These are phyloP conservation scores for Carex cristatella DNA, from an alignment of 176 grass and related monocot species.

Conservation along the genomic window DNA sequence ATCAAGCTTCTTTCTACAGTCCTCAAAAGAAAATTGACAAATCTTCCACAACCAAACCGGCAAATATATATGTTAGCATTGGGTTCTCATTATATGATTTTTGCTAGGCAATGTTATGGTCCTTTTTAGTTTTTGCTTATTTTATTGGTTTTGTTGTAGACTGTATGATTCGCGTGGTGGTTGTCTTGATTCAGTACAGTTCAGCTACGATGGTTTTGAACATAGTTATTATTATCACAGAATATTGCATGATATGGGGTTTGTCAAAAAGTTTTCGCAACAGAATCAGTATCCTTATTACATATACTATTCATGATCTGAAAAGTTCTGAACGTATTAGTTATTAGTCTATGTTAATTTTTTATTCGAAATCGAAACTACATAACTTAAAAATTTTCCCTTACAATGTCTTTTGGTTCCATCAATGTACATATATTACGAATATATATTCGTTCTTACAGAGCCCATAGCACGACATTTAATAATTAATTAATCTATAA, in stretches of 20 bases:
- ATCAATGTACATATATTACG: too few species aligned
- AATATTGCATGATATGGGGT: neutral
- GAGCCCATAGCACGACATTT: too few species aligned
- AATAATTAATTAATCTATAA: too few species aligned
- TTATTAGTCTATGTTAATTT: neutral
- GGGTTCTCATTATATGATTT: neutral
- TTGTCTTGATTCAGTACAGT: neutral
- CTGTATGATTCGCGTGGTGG: neutral
- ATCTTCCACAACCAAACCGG: neutral
- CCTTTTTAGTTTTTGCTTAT: neutral
- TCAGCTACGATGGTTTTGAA: neutral
- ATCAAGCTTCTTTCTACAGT: neutral
- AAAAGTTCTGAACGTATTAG: neutral
- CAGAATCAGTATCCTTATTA: neutral
- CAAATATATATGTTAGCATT: neutral
- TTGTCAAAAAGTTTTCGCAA: neutral
- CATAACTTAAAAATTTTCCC: too few species aligned
- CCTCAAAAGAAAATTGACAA: neutral
- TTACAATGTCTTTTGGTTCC: too few species aligned
- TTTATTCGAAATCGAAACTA: neutral
- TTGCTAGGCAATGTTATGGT: neutral
- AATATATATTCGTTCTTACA: too few species aligned
- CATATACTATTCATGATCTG: neutral
- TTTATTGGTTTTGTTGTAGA: neutral
- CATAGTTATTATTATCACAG: neutral